Evolutionary conservation across 805 yeast genomes (phyloP).

Genomic region (Starmerella kuoi): DNA sequence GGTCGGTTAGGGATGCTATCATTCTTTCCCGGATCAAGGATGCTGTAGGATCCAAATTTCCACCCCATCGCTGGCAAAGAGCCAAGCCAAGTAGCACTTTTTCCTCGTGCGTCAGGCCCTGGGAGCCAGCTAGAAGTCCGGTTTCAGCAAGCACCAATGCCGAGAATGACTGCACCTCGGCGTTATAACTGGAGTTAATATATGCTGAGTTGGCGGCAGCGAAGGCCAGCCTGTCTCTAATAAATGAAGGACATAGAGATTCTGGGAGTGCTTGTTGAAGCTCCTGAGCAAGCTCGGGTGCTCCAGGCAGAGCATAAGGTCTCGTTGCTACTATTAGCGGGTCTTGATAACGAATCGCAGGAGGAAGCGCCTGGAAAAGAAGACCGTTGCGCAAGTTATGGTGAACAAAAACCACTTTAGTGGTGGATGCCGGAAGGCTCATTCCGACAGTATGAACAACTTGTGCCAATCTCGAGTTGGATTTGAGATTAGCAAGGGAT

Average conservation of each 20-base stretch:
- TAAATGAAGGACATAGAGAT: conserved; percentile 43
- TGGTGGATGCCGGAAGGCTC: conserved; percentile 2
- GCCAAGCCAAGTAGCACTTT: conserved; percentile 64
- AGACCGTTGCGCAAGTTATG: conserved; percentile 75
- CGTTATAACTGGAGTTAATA: conserved; percentile 64
- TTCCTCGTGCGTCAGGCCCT: conserved; percentile 60
- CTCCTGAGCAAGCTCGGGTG: conserved; percentile 43
- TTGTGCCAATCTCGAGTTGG: conserved; percentile 6
- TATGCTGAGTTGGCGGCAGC: conserved; percentile 65
- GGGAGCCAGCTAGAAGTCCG: conserved; percentile 64
- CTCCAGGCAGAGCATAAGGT: conserved; percentile 59
- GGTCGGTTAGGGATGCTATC: conserved; percentile 16
- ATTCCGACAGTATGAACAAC: conserved; percentile 7
- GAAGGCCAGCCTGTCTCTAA: conserved; percentile 48
- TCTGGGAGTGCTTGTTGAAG: conserved; percentile 48
- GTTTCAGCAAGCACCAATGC: conserved; percentile 61
- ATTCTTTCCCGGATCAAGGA: conserved; percentile 4
- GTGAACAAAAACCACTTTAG: conserved; percentile 39
- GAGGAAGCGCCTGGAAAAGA: conserved; percentile 48
- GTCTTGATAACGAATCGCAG: conserved; percentile 48
- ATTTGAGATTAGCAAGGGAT: background rate
- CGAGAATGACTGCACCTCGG: conserved; percentile 63
- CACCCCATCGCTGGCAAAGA: conserved; percentile 72
- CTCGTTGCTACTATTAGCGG: conserved; percentile 58
- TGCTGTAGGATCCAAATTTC: conserved; percentile 37